Base-by-base conservation (phyloP, 768 basidiomycete species). In the Naematelia encephala region DNA sequence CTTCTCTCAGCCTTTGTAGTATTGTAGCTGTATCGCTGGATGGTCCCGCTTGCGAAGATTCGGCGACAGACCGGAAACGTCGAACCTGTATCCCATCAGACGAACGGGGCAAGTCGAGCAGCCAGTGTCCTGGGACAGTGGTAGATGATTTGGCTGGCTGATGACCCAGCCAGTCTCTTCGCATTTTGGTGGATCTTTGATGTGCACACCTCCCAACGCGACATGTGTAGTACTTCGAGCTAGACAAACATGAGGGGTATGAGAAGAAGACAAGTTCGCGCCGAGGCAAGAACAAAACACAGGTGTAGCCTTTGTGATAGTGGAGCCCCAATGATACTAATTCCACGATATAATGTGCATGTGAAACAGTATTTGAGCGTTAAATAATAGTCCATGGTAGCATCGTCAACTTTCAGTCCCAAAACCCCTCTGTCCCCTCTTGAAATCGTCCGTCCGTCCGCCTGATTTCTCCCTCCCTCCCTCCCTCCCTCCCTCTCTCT, bases 51-150 rank as follows among this genome's bases (percentile, higher is more conserved):
- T 43, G 49, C 29, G 3, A 39, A 54, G 48, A 4, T 25, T 56
- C 11, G 30, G 13, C 1, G 45, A n/a, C n/a, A 26, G 48, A 13
- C 23, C 42, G 47, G 25, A 39, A 68, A 12, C 54, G 42, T 19
- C 54, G 59, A 21, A 65, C 45, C 25, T 56, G 22, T 43, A 68
- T 59, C 5, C 39, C 43, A 1, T 49, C 28, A 1, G 58, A 47
- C 19, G 47, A 21, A 39, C 23, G 27, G 1, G 66, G 66, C 11
- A 68, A 57, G 14, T 64, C 55, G 47, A 68, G 47, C n/a, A 68
- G 45, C 66, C 66, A 64, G 42, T 54, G 51, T 4, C 57, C 60
- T 19, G 63, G 63, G 21, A 61, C 39, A 4, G 25, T 21, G 2
- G 58, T 53, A 19, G 10, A 44, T 16, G 51, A 21, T 23, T 21